Evolutionary conservation across 306 rosid genomes (phyloP).

Genomic region (Corylus americana): DNA sequence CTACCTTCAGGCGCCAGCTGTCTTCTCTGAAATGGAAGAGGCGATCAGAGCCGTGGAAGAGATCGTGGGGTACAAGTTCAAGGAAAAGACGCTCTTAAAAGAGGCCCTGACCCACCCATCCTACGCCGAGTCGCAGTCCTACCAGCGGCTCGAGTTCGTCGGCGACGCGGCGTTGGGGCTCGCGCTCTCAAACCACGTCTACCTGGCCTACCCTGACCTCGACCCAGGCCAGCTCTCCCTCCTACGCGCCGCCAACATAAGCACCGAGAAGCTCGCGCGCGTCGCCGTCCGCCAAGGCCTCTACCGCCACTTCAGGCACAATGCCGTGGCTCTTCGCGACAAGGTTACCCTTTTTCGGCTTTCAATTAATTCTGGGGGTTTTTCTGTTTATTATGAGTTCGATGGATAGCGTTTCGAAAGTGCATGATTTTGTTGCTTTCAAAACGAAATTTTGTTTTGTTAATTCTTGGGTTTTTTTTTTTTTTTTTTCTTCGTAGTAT

Average conservation of each 20-base stretch:
- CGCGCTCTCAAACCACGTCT: slow-evolving; percentile 49
- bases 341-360: slow-evolving; percentile 22
- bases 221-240: slow-evolving; percentile 56
- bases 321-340: slow-evolving; percentile 27
- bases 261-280: slow-evolving; percentile 89
- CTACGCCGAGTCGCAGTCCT: slow-evolving; percentile 26
- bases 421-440: background rate
- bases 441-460: no score
- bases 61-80: slow-evolving; percentile 40
- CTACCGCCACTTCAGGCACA: slow-evolving; percentile 45
- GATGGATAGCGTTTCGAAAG: background rate
- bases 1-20: background rate
- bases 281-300: slow-evolving; percentile 56
- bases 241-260: slow-evolving; percentile 68
- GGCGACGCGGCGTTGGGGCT: slow-evolving; percentile 67
- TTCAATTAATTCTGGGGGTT: background rate
- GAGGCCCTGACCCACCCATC: slow-evolving; percentile 82
- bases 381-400: background rate
- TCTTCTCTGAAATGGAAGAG: slow-evolving; percentile 24
- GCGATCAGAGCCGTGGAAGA: slow-evolving; percentile 35
- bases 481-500: no score
- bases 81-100: slow-evolving; percentile 53
- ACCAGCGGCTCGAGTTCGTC: slow-evolving; percentile 69
- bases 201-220: slow-evolving; percentile 41
- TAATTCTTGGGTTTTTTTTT: no score